These are phyloP conservation scores for Paramyrothecium sp. DNA, from an alignment of 2,329 filamentous ascomycete species.

Conservation along the genomic window DNA sequence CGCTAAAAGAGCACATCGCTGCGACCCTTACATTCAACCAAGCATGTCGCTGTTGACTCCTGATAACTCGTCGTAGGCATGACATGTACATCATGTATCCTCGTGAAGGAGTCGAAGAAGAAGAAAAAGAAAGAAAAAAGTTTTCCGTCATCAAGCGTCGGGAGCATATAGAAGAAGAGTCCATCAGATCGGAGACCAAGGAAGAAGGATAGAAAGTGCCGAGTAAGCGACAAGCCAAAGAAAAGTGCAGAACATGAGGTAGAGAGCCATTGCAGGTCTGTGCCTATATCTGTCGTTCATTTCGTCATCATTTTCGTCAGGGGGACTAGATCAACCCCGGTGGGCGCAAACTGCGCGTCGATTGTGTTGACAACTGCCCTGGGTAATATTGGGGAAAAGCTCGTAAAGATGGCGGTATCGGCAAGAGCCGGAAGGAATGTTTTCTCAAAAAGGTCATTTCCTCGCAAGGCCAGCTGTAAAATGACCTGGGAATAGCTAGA, in stretches of 20 bases:
- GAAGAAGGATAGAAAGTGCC: neutral
- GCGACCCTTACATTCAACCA: neutral
- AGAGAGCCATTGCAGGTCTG: neutral
- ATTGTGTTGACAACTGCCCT: no score
- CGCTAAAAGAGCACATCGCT: slow-evolving; percentile 6
- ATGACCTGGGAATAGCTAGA: no score
- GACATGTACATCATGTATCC: neutral
- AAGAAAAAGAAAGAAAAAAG: neutral
- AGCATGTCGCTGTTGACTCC: neutral
- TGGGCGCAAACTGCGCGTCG: no score
- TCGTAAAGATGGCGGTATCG: no score
- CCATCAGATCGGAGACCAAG: neutral
- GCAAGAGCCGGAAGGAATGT: no score
- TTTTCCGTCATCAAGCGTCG: no score
- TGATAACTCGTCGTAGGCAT: neutral
- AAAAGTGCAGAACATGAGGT: neutral
- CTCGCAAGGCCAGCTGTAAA: no score
- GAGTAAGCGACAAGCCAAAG: neutral
- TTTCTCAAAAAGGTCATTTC: no score
- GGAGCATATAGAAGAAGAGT: no score
- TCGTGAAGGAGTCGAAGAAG: neutral
- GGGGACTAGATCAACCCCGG: no score
- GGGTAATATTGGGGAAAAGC: no score
- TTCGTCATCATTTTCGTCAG: neutral
- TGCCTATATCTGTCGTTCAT: neutral